These are phyloP conservation scores for Colletotrichum neosansevieriae DNA, from an alignment of 2,329 filamentous ascomycete genomes.

Conservation along the genomic window DNA sequence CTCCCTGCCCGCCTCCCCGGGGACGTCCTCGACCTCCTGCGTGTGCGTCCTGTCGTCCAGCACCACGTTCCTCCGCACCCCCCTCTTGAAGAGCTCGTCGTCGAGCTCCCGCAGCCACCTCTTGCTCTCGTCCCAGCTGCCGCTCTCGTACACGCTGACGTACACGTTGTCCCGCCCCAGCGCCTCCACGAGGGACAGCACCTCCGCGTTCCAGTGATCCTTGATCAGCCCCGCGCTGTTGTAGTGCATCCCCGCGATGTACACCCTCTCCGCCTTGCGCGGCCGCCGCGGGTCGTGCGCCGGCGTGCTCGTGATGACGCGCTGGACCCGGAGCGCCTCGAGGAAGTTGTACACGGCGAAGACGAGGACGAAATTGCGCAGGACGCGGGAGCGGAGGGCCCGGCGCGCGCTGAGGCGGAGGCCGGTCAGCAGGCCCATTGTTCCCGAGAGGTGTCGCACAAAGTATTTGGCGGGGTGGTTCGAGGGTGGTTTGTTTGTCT, in stretches of 20 bases:
- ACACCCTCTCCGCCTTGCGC: constrained; percentile 61
- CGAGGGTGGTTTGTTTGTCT: background rate
- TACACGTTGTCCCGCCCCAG: constrained; percentile 75
- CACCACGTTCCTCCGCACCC: constrained; percentile 67
- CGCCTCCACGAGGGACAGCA: constrained; percentile 66
- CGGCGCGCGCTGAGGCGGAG: constrained; percentile 48
- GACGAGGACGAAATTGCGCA: constrained; percentile 51
- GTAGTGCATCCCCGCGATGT: constrained; percentile 78
- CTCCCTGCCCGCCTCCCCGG: constrained; percentile 49
- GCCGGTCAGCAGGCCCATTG: constrained; percentile 26
- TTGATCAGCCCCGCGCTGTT: constrained; percentile 72
- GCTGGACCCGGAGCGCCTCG: constrained; percentile 53
- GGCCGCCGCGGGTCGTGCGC: constrained; percentile 40
- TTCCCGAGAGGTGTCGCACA: background rate
- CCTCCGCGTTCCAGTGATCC: constrained; percentile 71
- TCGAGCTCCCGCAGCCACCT: constrained; percentile 69
- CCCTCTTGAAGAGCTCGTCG: constrained; percentile 60
- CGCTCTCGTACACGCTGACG: constrained; percentile 76
- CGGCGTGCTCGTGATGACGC: constrained; percentile 21
- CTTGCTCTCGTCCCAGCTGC: constrained; percentile 77
- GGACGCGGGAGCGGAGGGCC: constrained; percentile 51
- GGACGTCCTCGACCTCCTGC: constrained; percentile 60
- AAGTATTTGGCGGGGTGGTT: background rate
- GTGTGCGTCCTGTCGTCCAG: constrained; percentile 70
- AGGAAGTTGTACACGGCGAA: constrained; percentile 53